Base-by-base conservation (phyloP, 768 basidiomycete species). In the Tulasnella sp. region DNA sequence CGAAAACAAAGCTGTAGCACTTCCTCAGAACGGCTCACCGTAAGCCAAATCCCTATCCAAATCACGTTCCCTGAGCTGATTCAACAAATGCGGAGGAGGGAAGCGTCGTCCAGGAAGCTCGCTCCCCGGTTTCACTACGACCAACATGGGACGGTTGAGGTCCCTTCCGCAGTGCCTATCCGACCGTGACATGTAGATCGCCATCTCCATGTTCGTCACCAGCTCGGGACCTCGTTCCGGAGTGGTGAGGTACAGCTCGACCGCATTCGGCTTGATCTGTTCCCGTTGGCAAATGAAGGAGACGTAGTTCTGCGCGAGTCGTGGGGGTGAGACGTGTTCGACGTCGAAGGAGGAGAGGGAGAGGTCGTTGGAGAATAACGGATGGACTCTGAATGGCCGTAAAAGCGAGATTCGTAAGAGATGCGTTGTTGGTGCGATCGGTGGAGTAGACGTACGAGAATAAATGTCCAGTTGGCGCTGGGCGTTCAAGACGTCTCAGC, bases 321-420 rank as follows among this genome's bases (percentile, higher is more conserved):
- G 69, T 8, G 69, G 69, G 16, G 69, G 69, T 11, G 69, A 35
- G 44, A 71, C 62, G 40, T 71, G 69, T 44, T 71, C 69, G 35
- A 34, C 29, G 69, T 62, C 29, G 40, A 71, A 59, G 16, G 35
- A 62, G 22, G 59, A 34, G 5, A 71, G 26, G 32, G 69, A 71
- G n/a, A 35, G 29, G 41, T 71, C 69, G 41, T 71, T 47, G 44
- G 32, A 32, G 69, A 63, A 52, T 16, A 71, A 6, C 9, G 69
- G 69, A 9, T 71, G 40, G 2, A 37, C 35, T n/a, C 67, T 69
- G 29, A 39, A 17, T 29, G 26, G 16, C 8, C 11, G 22, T 3
- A 19, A 47, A 3, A 22, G 22, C 2, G 2, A 11, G 22, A 22
- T 11, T 12, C 14, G 19, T 26, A 22, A 29, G 32, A 32, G 26